Evolutionary conservation across 2,329 filamentous ascomycete species (phyloP).

Genomic region (Microcera coccophila): DNA sequence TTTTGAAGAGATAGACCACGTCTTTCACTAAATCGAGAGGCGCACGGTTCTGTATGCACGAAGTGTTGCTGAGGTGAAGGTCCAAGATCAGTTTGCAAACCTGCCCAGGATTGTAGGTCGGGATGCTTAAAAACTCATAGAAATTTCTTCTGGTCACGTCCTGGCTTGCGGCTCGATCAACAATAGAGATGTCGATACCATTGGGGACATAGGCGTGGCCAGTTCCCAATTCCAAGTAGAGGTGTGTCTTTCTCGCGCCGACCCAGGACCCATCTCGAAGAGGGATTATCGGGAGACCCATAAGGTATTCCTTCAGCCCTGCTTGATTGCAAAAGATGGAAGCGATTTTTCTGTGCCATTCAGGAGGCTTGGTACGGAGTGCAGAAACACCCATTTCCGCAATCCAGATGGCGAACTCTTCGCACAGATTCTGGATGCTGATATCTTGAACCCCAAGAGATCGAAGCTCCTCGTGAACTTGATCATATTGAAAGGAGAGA

Average conservation of each 20-base stretch:
- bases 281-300: slow-evolving; percentile 3
- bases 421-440: not conserved
- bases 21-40: slow-evolving; percentile 3
- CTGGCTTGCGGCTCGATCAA: not conserved
- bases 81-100: slow-evolving; percentile 6
- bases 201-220: slow-evolving; percentile 3
- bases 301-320: not conserved
- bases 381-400: not conserved
- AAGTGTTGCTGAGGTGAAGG: not conserved
- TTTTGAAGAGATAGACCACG: slow-evolving; percentile 2
- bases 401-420: slow-evolving; percentile 1
- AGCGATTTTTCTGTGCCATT: slow-evolving; percentile 2
- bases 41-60: not conserved
- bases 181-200: slow-evolving; percentile 1
- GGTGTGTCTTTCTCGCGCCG: not conserved
- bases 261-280: slow-evolving; percentile 6
- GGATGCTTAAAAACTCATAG: slow-evolving; percentile 2
- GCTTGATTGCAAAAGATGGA: not conserved
- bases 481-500: slow-evolving; percentile 1
- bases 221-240: not conserved
- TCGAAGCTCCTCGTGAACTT: not conserved
- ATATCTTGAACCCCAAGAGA: not conserved
- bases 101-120: not conserved
- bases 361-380: not conserved
- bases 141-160: slow-evolving; percentile 3